Evolutionary conservation across 2,329 filamentous ascomycete genomes (phyloP).

Genomic region (Alternaria brassicae): DNA sequence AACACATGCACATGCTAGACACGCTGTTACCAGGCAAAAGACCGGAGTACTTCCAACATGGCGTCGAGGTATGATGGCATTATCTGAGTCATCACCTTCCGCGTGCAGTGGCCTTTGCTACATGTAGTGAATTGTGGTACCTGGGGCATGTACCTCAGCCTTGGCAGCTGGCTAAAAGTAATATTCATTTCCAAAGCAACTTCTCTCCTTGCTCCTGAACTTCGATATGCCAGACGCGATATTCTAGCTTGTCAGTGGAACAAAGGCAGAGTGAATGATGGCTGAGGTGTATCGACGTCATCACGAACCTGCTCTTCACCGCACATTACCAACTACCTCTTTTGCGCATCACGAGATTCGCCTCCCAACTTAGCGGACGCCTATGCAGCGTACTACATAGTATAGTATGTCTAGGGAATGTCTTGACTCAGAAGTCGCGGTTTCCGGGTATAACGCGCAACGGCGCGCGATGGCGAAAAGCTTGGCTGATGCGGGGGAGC

Average conservation of each 20-base stretch:
- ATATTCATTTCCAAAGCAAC: neutral
- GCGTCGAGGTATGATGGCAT: slow-evolving; percentile 8
- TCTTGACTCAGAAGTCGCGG: neutral
- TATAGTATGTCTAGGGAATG: slow-evolving; percentile 1
- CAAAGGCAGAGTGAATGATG: neutral
- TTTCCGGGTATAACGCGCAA: slow-evolving; percentile 10
- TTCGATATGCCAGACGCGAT: neutral
- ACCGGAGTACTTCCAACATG: neutral
- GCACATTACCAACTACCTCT: slow-evolving; percentile 7
- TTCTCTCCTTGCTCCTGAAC: neutral
- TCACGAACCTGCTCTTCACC: neutral
- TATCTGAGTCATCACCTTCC: neutral
- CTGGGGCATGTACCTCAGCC: neutral
- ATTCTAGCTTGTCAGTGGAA: neutral
- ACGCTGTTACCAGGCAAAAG: slow-evolving; percentile 7
- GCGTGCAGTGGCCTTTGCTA: neutral
- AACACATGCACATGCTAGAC: neutral
- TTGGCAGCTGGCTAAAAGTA: neutral
- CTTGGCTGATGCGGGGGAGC: slow-evolving; percentile 12
- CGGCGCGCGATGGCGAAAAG: slow-evolving; percentile 11
- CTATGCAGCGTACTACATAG: slow-evolving; percentile 11
- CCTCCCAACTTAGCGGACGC: slow-evolving; percentile 2
- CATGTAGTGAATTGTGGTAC: neutral
- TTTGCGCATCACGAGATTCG: slow-evolving; percentile 6
- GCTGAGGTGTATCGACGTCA: neutral